These are phyloP conservation scores for Penicillium sp. DNA, from an alignment of 2,329 filamentous ascomycete species.

Conservation along the genomic window DNA sequence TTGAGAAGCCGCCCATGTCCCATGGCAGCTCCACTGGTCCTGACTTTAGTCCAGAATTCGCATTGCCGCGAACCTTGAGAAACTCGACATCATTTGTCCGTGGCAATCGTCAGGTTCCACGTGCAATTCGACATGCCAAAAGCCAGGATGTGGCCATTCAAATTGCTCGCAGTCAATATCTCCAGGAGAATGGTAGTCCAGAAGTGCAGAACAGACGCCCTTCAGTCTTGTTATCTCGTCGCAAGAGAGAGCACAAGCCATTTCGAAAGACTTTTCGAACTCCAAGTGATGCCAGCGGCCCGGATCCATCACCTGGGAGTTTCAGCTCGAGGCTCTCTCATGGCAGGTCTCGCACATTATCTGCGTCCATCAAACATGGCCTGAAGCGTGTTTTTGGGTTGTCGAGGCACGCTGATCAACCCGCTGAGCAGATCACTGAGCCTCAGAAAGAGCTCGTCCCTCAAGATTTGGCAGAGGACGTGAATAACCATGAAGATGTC, in stretches of 20 bases:
- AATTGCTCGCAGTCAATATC: conserved; percentile 42
- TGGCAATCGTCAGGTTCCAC: conserved; percentile 20
- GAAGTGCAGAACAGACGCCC: conserved; percentile 21
- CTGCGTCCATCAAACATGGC: conserved; percentile 42
- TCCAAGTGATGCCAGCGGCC: conserved; percentile 24
- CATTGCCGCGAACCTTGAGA: conserved; percentile 30
- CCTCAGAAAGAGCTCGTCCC: neutral
- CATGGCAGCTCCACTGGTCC: conserved; percentile 11
- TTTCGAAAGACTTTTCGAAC: conserved; percentile 40
- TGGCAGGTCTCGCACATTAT: conserved; percentile 39
- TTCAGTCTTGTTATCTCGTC: conserved; percentile 23
- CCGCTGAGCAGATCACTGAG: conserved; percentile 4
- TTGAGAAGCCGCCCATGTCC: conserved; percentile 13
- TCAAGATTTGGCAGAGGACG: neutral
- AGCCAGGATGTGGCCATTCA: conserved; percentile 42
- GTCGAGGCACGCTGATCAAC: conserved; percentile 21
- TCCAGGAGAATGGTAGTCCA: conserved; percentile 24
- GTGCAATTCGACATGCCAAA: conserved; percentile 23
- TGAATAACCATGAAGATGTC: neutral
- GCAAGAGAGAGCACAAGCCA: conserved; percentile 33
- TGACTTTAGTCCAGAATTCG: conserved; percentile 19
- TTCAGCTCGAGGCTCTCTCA: conserved; percentile 11
- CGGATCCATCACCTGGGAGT: conserved; percentile 6
- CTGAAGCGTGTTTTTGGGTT: conserved; percentile 43
- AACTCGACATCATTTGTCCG: conserved; percentile 47